Base-by-base conservation (phyloP, 768 basidiomycete genomes). In the Cantharellus anzutake region DNA sequence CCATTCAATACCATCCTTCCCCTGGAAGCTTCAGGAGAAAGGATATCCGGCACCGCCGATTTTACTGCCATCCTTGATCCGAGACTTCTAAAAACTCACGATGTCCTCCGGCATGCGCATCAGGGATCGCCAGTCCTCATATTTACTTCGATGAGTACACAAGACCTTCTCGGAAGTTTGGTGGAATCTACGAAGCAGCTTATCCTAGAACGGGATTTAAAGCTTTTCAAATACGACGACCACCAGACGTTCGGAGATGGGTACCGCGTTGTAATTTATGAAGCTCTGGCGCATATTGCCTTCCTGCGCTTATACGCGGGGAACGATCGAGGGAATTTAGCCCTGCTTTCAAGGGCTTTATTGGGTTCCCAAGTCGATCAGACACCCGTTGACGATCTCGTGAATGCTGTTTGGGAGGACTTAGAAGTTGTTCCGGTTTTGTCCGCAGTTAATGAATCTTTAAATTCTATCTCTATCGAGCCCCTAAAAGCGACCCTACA, bases 241-340 rank as follows among this genome's bases (percentile, higher is more conserved):
- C 7, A 37, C 7, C 52, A 37, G 7, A 55, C 44, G 11, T 20
- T 48, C 20, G 7, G 5, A 37, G 52, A 55, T 7, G 38, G 35
- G 14, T 7, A 7, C 7, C 35, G 11, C 20, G 7, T 20, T 48
- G 44, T 48, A 20, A 48, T 65, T n/a, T 76, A 84, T 65, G 75
- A 73, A 63, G 70, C 86, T 62, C 67, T 87, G 41, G 77, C 81
- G 50, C 80, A 87, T 65, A 74, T 93, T 38, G 84, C 86, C 0
- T 88, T 97, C 75, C 71, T 97, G 66, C 77, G 88, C 58, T 74
- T 98, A 40, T 98, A 85, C 71, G 73, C 89, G 44, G 86, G 84
- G 38, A 70, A 74, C 56, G 71, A 73, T n/a, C 82, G 81, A 3
- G 76, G 51, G 1, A 39, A 42, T 0, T 52, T 53, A 44, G 52